These are phyloP conservation scores for Arthrobotrys sphaeroides DNA, from an alignment of 2,329 filamentous ascomycete genomes.

Conservation along the genomic window DNA sequence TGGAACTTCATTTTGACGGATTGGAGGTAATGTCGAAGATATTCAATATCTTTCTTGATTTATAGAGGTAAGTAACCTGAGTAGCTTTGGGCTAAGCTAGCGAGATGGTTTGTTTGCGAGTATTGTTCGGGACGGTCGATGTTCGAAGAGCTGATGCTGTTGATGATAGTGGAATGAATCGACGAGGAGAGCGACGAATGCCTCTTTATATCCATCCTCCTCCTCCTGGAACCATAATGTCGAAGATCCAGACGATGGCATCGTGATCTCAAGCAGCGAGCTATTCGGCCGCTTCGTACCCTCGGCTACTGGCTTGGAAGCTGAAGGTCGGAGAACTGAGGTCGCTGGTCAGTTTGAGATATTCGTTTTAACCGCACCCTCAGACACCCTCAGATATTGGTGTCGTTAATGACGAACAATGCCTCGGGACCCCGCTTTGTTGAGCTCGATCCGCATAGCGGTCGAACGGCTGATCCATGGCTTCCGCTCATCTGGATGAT, in stretches of 20 bases:
- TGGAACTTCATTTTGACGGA: slow-evolving; percentile 53
- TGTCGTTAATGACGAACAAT: slow-evolving; percentile 19
- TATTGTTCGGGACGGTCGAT: slow-evolving; percentile 1
- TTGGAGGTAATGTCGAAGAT: slow-evolving; percentile 6
- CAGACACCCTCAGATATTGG: not conserved
- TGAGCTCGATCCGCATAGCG: not conserved
- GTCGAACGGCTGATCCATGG: slow-evolving; percentile 3
- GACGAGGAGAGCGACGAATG: slow-evolving; percentile 12
- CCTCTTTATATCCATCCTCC: slow-evolving; percentile 30
- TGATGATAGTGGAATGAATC: slow-evolving; percentile 16
- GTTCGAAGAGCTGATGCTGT: slow-evolving; percentile 32
- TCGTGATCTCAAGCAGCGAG: not conserved
- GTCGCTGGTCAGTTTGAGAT: slow-evolving; percentile 5
- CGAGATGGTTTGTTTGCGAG: not conserved
- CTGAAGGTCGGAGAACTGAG: not conserved
- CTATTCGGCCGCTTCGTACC: slow-evolving; percentile 33
- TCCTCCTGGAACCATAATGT: not conserved
- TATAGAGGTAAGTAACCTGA: not conserved
- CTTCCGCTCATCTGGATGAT: not conserved
- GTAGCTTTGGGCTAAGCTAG: slow-evolving; percentile 13
- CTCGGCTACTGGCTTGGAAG: slow-evolving; percentile 17
- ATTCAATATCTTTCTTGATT: slow-evolving; percentile 23
- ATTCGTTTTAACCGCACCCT: slow-evolving; percentile 32
- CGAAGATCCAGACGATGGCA: not conserved
- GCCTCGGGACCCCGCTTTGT: slow-evolving; percentile 39